phyloP scores from a whole-genome alignment of 2,329 filamentous ascomycete species.

The Penicillium occitanis region DNA sequence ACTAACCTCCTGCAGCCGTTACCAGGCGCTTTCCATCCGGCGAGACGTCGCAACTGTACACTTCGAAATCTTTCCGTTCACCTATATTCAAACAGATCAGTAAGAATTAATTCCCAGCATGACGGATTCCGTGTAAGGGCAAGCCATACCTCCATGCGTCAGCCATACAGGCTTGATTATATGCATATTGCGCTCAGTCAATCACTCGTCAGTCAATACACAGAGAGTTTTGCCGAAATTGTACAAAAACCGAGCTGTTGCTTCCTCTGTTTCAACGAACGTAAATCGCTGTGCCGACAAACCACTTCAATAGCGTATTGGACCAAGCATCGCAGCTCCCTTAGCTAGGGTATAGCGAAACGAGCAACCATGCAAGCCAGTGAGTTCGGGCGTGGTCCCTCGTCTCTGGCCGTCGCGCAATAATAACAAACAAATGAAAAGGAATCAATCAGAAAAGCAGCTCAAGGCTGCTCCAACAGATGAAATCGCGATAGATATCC shows the following conservation, averaged over 20 bases:
- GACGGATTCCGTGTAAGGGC: background rate
- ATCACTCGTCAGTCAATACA: slow-evolving; percentile 2
- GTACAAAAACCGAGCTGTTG: background rate
- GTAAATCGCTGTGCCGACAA: background rate
- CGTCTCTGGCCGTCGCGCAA: background rate
- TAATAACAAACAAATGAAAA: background rate
- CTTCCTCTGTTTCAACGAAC: background rate
- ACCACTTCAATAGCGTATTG: background rate
- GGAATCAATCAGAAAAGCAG: background rate
- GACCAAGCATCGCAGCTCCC: slow-evolving; percentile 21
- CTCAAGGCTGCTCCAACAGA: background rate
- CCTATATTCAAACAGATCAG: slow-evolving; percentile 49
- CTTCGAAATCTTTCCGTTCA: slow-evolving; percentile 97
- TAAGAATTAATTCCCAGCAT: background rate
- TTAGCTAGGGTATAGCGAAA: background rate
- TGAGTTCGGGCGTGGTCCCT: background rate
- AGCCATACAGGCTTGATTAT: slow-evolving; percentile 96
- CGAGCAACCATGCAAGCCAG: background rate
- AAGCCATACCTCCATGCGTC: slow-evolving; percentile 73
- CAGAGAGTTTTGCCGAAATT: background rate
- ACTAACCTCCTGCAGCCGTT: slow-evolving; percentile 84
- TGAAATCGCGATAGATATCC: background rate
- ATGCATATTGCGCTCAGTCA: slow-evolving; percentile 57
- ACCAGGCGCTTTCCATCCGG: slow-evolving; percentile 89
- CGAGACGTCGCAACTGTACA: slow-evolving; percentile 97